Evolutionary conservation across 495 filamentous ascomycete genomes (phyloP).

Genomic region (Tetracladium setigerum): DNA sequence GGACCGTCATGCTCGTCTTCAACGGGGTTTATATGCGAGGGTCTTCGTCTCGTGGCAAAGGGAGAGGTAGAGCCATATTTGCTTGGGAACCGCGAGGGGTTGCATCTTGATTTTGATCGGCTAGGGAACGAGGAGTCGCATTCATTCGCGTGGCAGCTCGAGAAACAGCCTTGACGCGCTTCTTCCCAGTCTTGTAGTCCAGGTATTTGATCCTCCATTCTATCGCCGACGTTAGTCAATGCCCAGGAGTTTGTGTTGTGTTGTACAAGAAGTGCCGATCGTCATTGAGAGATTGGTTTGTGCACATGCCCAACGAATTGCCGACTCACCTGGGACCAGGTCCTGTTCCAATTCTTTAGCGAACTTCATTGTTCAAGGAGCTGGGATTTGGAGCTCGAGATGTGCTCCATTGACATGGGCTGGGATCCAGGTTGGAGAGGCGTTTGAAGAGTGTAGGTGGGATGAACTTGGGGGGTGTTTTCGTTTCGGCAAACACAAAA

Average conservation of each 20-base stretch:
- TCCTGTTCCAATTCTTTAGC: conserved; percentile 76
- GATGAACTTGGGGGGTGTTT: too few species aligned
- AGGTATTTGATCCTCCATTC: conserved; percentile 92
- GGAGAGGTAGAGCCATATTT: conserved; percentile 14
- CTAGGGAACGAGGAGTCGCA: conserved; percentile 31
- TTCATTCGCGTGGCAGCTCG: conserved; percentile 60
- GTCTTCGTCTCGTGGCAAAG: not conserved
- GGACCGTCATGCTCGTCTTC: conserved; percentile 3
- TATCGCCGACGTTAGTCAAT: conserved; percentile 12
- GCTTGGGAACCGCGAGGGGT: conserved; percentile 1
- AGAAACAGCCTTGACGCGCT: conserved; percentile 76
- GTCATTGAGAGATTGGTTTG: too few species aligned
- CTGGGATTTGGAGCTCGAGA: not conserved
- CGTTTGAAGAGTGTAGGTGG: too few species aligned
- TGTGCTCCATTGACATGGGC: too few species aligned
- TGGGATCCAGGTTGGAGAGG: too few species aligned
- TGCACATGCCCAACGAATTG: not conserved
- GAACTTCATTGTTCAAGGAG: conserved; percentile 32
- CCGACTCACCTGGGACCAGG: conserved; percentile 56
- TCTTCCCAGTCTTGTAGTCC: conserved; percentile 90
- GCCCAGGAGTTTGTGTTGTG: not conserved
- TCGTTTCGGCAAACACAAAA: too few species aligned
- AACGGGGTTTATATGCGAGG: not conserved
- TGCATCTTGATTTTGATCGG: not conserved
- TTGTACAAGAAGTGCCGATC: conserved; percentile 2